Conservation (phyloP, 2,329 filamentous ascomycete species). For the Paraconiothyrium brasiliense region DNA sequence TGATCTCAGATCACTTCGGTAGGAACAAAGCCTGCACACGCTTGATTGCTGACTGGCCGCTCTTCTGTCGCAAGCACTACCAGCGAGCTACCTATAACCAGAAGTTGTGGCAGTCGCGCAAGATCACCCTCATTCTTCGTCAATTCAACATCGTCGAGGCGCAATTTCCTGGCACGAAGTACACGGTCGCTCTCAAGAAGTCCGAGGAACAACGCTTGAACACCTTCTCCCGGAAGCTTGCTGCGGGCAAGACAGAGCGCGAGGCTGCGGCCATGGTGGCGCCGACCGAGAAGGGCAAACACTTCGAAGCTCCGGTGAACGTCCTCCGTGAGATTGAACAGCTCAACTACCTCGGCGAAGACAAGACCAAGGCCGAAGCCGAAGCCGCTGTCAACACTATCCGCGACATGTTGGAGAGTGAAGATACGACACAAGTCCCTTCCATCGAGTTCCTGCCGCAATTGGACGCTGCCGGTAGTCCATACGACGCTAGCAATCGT, state of each 20-base stretch:
- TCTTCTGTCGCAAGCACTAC: conserved; percentile 53
- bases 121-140: conserved; percentile 43
- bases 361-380: conserved; percentile 32
- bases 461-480: conserved; percentile 27
- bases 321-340: conserved; percentile 42
- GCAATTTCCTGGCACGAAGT: conserved; percentile 41
- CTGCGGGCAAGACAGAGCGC: conserved; percentile 21
- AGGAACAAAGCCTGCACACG: conserved; percentile 51
- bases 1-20: conserved; percentile 52
- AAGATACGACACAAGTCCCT: conserved; percentile 38
- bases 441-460: conserved; percentile 45
- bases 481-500: conserved; percentile 13
- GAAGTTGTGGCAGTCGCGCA: conserved; percentile 45
- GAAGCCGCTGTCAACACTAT: conserved; percentile 36
- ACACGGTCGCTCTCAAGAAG: conserved; percentile 47
- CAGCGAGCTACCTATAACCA: conserved; percentile 52
- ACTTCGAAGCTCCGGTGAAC: conserved; percentile 45
- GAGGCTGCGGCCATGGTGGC: conserved; percentile 24
- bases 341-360: conserved; percentile 28
- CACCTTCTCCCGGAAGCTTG: conserved; percentile 37
- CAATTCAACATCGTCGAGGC: conserved; percentile 46
- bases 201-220: conserved; percentile 46
- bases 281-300: conserved; percentile 28
- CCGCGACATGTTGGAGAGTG: conserved; percentile 38
- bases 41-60: conserved; percentile 42